Evolutionary conservation across 2,329 filamentous ascomycete species (phyloP), one percentile per base, ranked within the genome.

Genomic region (Talaromyces sp.): DNA sequence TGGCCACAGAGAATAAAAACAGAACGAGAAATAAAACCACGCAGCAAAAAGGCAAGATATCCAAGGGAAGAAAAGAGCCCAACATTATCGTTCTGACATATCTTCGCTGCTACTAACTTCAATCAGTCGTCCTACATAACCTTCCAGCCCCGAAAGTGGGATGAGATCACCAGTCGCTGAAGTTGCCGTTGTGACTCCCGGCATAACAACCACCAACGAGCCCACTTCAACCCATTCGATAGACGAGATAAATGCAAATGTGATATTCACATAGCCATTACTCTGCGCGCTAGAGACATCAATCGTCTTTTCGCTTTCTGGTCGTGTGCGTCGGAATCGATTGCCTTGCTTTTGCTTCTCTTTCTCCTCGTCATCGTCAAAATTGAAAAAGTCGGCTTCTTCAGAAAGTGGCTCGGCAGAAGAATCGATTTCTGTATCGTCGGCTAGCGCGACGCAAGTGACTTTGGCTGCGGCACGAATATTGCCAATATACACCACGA

Each of bases 401-500:
- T 57, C 58, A 6, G 39, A 39, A 25, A 37, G 65, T 3, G 68
- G 67, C 2, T 70, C 72, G 6, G 64, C 60, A 4, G 66, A 65
- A 6, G 64, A 61, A 5, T 68, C 67, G 19, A 66, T 57, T 8
- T 61, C 53, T 35, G 70, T 65, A 15, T 75, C 68, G 4, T 70
- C 70, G 4, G 67, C 68, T 13, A 74, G 64, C 21, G 70, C 69
- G 59, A 88, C 79, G 33, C 82, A 81, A 25, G 88, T 70, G 1
- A 97, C 84, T 60, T 88, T 86, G 0, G 91, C 92, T 0, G 89
- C 85, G 1, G 91, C 88, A 8, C 93, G 83, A 13, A 97, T 86
- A 68, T 91, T 97, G 17, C 90, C 91, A 40, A 92, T 84, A 67
- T 97, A 97, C 0, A 93, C 83, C 31, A 95, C 91, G 0, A 82